A percentile compares a stretch with the other conserved stretches of the same genome.
Conservation (phyloP, 305 asterid genomes). For the Fraxinus velutina region DNA sequence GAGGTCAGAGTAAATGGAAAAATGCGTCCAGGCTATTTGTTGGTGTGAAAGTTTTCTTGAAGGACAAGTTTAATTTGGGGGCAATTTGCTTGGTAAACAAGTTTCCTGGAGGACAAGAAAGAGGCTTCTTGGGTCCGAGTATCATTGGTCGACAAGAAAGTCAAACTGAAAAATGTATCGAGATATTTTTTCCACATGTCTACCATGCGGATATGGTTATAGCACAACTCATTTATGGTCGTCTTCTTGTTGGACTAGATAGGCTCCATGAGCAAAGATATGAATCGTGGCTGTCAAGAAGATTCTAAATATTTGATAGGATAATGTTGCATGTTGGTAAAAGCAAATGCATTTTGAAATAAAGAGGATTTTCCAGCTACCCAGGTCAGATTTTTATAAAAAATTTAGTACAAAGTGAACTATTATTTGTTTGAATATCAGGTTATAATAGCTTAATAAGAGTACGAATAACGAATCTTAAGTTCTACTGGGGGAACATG, state of each 20-base stretch:
- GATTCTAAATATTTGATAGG: background rate
- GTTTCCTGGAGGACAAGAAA: background rate
- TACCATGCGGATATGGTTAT: background rate
- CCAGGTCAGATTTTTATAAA: background rate
- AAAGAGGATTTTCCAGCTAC: background rate
- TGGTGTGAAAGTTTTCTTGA: background rate
- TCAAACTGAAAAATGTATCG: background rate
- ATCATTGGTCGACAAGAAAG: background rate
- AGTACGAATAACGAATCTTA: background rate
- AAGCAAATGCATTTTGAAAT: background rate
- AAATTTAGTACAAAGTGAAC: background rate
- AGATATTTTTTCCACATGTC: background rate
- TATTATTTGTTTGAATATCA: background rate
- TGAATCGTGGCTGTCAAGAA: background rate
- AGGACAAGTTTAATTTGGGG: background rate
- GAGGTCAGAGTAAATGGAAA: background rate
- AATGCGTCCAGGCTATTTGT: background rate
- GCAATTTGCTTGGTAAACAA: background rate
- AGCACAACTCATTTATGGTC: background rate
- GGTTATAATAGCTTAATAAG: background rate
- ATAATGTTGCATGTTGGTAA: background rate
- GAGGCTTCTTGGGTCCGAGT: background rate
- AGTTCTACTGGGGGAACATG: background rate
- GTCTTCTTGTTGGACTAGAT: background rate
- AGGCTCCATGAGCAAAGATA: background rate